Conservation (phyloP, 208 protist genomes). For the Hexamita inflata region DNA sequence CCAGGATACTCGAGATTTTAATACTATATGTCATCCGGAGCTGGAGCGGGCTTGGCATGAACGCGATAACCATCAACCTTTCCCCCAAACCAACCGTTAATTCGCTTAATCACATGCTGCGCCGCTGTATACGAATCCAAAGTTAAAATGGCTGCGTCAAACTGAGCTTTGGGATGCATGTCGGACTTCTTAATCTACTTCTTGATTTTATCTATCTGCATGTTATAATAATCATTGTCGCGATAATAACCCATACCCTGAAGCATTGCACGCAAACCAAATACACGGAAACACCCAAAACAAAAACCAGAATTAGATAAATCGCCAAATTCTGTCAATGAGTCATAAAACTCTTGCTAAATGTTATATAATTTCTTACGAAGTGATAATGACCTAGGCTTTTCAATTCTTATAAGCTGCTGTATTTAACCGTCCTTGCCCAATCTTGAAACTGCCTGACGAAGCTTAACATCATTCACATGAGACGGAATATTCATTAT, state of each 20-base stretch:
- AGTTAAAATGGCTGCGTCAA: neutral
- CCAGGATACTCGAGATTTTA: neutral
- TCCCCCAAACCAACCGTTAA: neutral
- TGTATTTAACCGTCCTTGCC: no score
- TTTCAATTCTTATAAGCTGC: no score
- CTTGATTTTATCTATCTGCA: neutral
- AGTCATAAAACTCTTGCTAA: no score
- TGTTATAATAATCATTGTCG: neutral
- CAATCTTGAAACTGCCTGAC: no score
- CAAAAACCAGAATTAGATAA: no score
- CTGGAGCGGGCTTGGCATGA: neutral
- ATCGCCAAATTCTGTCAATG: no score
- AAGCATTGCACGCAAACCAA: no score
- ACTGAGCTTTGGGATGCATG: neutral
- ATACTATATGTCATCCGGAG: neutral
- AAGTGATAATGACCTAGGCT: no score
- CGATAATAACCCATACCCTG: neutral
- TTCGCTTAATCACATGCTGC: neutral
- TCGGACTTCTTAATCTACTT: neutral
- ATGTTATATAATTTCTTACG: no score
- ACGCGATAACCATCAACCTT: neutral
- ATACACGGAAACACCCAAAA: no score
- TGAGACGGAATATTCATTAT: no score
- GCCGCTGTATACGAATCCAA: neutral
- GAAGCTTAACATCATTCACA: no score